Evolutionary conservation across 2,329 filamentous ascomycete species (phyloP), one percentile per base, ranked within the genome.

Genomic region (Nothophoma quercina): DNA sequence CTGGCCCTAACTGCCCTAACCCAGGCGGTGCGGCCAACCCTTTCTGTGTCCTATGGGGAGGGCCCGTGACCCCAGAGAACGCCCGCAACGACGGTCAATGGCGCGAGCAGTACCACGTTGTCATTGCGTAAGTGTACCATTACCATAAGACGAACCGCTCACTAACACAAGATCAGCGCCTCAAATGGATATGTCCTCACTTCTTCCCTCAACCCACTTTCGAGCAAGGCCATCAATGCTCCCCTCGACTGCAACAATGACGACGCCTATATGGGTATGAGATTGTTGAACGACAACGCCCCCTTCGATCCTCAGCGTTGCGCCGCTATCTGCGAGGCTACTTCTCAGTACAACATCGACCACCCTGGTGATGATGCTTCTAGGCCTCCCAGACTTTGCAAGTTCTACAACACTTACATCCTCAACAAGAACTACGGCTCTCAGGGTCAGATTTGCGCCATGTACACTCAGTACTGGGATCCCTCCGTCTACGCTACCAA

Each of bases 361-460:
- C 47, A 50, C n/a, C 47, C 47, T 4, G 29, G 25, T 8, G n/a
- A 19, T 9, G 29, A 32, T 8, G n/a, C 21, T 9, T 18, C 5
- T 16, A 32, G 19, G 26, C 8, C 22, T 7, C 25, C 25, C 21
- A 10, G 22, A 3, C 39, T 36, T 18, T 74, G 71, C 65, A 71
- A 69, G 36, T 71, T 72, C 55, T 70, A 63, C 51, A 70, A 69
- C 32, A 59, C 65, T 2, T 75, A 74, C 38, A 64, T 74, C 13
- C 51, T 73, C 2, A 56, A 46, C 15, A 61, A 67, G 21, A 66
- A 68, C 32, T 60, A 60, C 22, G 35, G 62, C 4, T 64, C 70
- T 0, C 60, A 70, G 40, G 71, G 68, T 9, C 64, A 65, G 7
- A 68, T 68, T 41, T 74, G 71, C 36, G 39, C 42, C 28, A 34